Conservation (phyloP, 305 asterid species). For the Petunia hybrid region DNA sequence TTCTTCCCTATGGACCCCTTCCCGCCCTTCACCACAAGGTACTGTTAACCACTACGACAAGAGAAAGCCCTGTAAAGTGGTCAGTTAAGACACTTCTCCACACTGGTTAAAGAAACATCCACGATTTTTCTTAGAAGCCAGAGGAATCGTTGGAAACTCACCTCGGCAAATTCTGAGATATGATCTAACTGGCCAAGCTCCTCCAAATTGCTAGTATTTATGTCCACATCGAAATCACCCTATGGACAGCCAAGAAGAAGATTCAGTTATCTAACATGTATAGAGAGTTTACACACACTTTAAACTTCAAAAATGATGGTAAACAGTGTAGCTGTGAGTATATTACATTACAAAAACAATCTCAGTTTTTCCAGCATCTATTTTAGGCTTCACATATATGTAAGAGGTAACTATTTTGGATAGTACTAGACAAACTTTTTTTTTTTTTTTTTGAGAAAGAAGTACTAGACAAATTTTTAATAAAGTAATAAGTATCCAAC, state of each 20-base stretch:
- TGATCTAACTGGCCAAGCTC: conserved; percentile 47
- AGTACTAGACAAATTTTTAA: not conserved
- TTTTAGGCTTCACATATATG: not conserved
- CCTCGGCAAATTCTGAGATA: conserved; percentile 56
- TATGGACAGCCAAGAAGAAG: conserved; percentile 31
- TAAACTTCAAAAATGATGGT: not conserved
- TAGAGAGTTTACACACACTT: not conserved
- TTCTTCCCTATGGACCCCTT: not conserved
- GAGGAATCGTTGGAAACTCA: conserved; percentile 41
- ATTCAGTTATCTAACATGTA: not conserved
- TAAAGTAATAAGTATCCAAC: not conserved
- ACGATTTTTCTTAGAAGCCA: not conserved
- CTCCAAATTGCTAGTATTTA: conserved; percentile 49
- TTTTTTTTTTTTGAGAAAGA: no score
- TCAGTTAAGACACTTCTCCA: conserved; percentile 19
- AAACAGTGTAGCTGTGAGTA: not conserved
- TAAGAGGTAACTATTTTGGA: not conserved
- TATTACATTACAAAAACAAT: not conserved
- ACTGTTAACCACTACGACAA: not conserved
- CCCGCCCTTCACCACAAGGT: not conserved
- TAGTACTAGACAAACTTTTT: not conserved
- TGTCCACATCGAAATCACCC: conserved; percentile 57
- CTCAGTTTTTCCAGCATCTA: not conserved
- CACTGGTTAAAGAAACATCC: conserved; percentile 8
- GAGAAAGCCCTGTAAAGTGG: not conserved